Evolutionary conservation across 768 basidiomycete genomes (phyloP).

Genomic region (Obba rivulosa): DNA sequence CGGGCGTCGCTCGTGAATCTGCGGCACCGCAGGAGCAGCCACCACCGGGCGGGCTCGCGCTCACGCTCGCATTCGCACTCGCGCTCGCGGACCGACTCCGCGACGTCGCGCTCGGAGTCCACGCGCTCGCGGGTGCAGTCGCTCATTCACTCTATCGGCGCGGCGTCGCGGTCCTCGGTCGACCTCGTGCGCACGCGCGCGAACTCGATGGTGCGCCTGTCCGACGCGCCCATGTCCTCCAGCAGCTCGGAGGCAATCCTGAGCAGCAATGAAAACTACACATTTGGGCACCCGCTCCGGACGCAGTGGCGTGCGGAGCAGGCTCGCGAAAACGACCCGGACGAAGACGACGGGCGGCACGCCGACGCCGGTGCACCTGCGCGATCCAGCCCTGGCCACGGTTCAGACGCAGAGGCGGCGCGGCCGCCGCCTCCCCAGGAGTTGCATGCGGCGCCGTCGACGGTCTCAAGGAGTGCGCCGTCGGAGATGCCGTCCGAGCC

Average conservation of each 20-base stretch:
- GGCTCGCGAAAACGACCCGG: conserved; percentile 10
- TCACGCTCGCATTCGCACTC: conserved; percentile 50
- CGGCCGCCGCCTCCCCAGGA: conserved; percentile 3
- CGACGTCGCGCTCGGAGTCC: conserved; percentile 26
- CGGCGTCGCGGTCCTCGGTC: conserved; percentile 56
- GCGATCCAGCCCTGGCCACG: conserved; percentile 1
- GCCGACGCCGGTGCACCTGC: conserved; percentile 11
- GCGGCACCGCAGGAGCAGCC: conserved; percentile 35
- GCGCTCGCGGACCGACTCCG: conserved; percentile 23
- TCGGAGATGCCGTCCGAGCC: conserved; percentile 11
- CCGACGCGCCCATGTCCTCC: conserved; percentile 26
- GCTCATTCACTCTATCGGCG: conserved; percentile 57
- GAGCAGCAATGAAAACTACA: conserved; percentile 62
- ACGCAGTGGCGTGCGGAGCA: conserved; percentile 30
- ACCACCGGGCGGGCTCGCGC: conserved; percentile 35
- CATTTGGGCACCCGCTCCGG: conserved; percentile 61
- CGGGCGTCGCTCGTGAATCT: conserved; percentile 41
- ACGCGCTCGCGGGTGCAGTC: conserved; percentile 64
- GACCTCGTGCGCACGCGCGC: conserved; percentile 55
- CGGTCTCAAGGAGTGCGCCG: conserved; percentile 12
- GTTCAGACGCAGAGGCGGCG: conserved; percentile 1
- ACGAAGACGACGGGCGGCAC: background rate
- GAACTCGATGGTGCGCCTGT: conserved; percentile 62
- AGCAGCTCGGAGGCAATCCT: conserved; percentile 36
- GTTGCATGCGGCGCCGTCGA: conserved; percentile 19